phyloP scores from a whole-genome alignment of 805 yeast genomes.

The Yamadazyma insecticola region DNA sequence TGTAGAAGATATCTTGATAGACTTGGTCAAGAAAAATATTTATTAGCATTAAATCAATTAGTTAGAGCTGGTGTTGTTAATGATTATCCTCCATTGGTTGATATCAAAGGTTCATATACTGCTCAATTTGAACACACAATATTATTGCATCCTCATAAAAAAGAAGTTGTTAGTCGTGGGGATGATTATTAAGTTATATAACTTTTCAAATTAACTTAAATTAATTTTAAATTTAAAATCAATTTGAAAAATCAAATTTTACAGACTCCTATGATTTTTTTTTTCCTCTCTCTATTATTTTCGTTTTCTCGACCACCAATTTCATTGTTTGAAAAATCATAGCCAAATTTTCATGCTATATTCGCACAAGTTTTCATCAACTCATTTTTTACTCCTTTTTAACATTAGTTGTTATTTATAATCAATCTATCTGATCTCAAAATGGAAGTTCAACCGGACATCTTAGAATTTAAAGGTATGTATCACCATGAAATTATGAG shows the following conservation, averaged over 20 bases:
- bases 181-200: slow-evolving; percentile 63
- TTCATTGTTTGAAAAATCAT: background rate
- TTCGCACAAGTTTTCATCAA: slow-evolving; percentile 1
- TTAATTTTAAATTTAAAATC: too few relatives aligned
- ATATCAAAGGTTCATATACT: slow-evolving; percentile 78
- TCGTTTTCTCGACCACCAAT: background rate
- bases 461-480: slow-evolving; percentile 77
- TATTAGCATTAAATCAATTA: slow-evolving; percentile 78
- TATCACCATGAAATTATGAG: slow-evolving; percentile 13
- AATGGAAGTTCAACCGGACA: slow-evolving; percentile 71
- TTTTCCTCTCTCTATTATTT: too few relatives aligned
- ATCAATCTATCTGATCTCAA: too few relatives aligned
- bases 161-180: slow-evolving; percentile 93
- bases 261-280: too few relatives aligned
- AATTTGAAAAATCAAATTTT: too few relatives aligned
- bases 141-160: slow-evolving; percentile 81
- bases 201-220: too few relatives aligned
- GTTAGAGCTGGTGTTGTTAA: slow-evolving; percentile 84
- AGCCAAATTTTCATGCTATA: slow-evolving; percentile 3
- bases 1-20: slow-evolving; percentile 93
- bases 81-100: slow-evolving; percentile 92
- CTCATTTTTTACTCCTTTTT: slow-evolving; percentile 8
- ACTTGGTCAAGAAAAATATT: slow-evolving; percentile 85
- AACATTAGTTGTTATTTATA: too few relatives aligned
- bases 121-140: slow-evolving; percentile 97